phyloP scores from a whole-genome alignment of 2,329 filamentous ascomycete species.

The Xylariomycetidae sp. region DNA sequence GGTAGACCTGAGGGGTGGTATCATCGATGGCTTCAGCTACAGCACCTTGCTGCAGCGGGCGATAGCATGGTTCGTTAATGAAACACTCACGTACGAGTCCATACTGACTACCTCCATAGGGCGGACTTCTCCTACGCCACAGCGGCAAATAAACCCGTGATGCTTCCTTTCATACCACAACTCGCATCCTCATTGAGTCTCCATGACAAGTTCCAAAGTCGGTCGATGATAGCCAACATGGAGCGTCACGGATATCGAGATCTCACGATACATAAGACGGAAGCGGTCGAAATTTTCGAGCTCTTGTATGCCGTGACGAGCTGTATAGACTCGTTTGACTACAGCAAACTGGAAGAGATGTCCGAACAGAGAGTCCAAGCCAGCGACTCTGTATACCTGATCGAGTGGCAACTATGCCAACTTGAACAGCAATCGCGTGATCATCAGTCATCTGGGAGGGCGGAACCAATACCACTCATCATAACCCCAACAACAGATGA shows the following conservation, averaged over 20 bases:
- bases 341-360: constrained; percentile 22
- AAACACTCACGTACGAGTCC: no score
- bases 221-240: constrained; percentile 17
- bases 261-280: constrained; percentile 20
- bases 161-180: constrained; percentile 26
- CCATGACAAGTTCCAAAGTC: constrained; percentile 22
- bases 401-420: constrained; percentile 27
- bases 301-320: constrained; percentile 23
- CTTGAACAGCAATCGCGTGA: constrained; percentile 20
- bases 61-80: constrained; percentile 27
- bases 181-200: constrained; percentile 23
- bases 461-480: constrained; percentile 10
- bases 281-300: constrained; percentile 25
- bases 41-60: constrained; percentile 26
- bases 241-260: constrained; percentile 10
- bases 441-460: constrained; percentile 8
- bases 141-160: constrained; percentile 21
- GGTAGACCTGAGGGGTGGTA: constrained; percentile 26
- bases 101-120: constrained; percentile 16
- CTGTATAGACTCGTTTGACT: constrained; percentile 28
- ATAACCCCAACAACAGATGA: constrained; percentile 3
- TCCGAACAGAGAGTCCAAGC: constrained; percentile 23
- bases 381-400: constrained; percentile 27
- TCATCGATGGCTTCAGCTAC: constrained; percentile 25
- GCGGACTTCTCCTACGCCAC: constrained; percentile 30